Conservation (phyloP, 2,329 filamentous ascomycete species). For the Trichoderma semiorbis region DNA sequence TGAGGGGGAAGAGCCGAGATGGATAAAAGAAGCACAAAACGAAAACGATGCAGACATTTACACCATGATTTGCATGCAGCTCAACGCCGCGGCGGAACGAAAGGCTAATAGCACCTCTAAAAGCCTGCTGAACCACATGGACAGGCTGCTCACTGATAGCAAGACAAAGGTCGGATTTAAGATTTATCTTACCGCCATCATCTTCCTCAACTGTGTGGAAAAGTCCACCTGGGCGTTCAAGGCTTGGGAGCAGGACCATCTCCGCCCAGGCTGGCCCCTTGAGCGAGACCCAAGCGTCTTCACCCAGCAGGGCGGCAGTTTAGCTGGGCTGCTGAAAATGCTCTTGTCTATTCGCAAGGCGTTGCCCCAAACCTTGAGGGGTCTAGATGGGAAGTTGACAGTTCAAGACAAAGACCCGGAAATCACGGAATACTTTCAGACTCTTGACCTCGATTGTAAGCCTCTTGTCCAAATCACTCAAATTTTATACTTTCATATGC, state of each 20-base stretch:
- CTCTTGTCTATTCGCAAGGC: conserved; percentile 58
- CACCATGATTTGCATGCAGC: conserved; percentile 60
- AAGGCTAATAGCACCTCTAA: conserved; percentile 60
- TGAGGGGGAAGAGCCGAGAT: conserved; percentile 39
- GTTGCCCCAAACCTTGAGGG: conserved; percentile 50
- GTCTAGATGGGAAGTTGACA: conserved; percentile 46
- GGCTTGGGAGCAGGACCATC: conserved; percentile 61
- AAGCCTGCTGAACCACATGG: conserved; percentile 56
- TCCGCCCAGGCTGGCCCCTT: conserved; percentile 59
- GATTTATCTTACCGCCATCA: conserved; percentile 59
- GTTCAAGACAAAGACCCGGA: conserved; percentile 46
- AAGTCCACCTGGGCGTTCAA: conserved; percentile 68
- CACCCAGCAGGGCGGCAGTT: conserved; percentile 55
- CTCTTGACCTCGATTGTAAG: conserved; percentile 57
- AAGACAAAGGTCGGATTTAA: conserved; percentile 58
- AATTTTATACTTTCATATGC: not conserved
- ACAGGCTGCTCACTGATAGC: conserved; percentile 58
- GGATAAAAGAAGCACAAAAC: conserved; percentile 47
- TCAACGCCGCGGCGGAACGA: conserved; percentile 62
- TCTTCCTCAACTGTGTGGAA: conserved; percentile 63
- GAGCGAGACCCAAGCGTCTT: conserved; percentile 54
- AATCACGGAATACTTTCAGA: conserved; percentile 52
- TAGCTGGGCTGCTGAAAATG: conserved; percentile 59
- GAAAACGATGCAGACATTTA: conserved; percentile 55
- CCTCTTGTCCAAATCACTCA: conserved; percentile 16